Conservation (phyloP, 2,329 filamentous ascomycete species). For the Fusarium ambrosium region DNA sequence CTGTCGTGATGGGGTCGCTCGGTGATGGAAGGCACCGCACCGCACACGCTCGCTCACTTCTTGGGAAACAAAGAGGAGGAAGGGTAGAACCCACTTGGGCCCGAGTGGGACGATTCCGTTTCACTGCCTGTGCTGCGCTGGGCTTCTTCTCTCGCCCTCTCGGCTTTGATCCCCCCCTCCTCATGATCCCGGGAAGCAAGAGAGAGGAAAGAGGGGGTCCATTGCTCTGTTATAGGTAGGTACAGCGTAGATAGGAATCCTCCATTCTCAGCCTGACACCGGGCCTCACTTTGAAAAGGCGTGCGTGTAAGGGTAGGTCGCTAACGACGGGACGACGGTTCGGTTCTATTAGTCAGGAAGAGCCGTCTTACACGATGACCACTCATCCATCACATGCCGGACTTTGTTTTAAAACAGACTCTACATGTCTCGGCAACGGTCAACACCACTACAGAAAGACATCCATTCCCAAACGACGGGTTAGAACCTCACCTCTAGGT, state of each 20-base stretch:
- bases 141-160: neutral
- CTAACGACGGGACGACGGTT: neutral
- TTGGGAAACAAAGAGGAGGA: conserved; percentile 8
- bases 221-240: conserved; percentile 5
- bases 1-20: conserved; percentile 15
- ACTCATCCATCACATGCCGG: conserved; percentile 5
- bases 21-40: conserved; percentile 1
- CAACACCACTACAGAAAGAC: conserved; percentile 2
- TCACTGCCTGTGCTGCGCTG: conserved; percentile 11
- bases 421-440: conserved; percentile 1
- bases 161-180: conserved; percentile 6
- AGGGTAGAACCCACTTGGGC: conserved; percentile 1
- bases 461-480: neutral
- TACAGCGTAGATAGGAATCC: neutral
- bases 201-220: conserved; percentile 7
- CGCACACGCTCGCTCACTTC: neutral
- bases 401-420: neutral
- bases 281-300: neutral
- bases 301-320: neutral
- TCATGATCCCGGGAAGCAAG: neutral
- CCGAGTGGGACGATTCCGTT: conserved; percentile 34
- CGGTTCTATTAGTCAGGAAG: neutral
- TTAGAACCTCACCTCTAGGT: neutral
- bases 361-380: neutral
- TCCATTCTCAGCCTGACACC: neutral